These are phyloP conservation scores for Trichoderma oligosporum DNA, from an alignment of 2,329 filamentous ascomycete species.

Conservation along the genomic window DNA sequence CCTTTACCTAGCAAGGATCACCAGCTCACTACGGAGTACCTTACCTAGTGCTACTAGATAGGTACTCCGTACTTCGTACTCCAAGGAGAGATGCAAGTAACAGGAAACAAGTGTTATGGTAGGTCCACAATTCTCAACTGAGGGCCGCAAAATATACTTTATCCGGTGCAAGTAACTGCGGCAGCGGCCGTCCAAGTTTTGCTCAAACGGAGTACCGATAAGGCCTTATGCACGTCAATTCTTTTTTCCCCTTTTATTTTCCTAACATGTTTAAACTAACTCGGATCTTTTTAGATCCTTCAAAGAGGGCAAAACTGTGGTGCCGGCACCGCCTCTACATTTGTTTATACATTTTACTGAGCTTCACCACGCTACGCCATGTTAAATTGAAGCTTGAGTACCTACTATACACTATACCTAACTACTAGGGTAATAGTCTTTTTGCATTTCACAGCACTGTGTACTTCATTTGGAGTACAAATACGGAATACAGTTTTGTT, in stretches of 20 bases:
- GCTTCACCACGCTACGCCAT: background rate
- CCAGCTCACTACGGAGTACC: too few species aligned
- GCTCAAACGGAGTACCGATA: constrained; percentile 4
- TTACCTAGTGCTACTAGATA: too few species aligned
- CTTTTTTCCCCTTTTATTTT: background rate
- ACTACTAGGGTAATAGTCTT: too few species aligned
- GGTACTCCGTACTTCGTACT: too few species aligned
- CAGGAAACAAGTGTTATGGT: too few species aligned
- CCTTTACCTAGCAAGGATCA: constrained; percentile 2
- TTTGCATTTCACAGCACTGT: too few species aligned
- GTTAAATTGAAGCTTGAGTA: background rate
- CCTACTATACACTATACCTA: background rate
- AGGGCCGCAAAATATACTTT: background rate
- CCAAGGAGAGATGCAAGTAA: too few species aligned
- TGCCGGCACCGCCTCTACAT: constrained; percentile 1
- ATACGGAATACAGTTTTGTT: too few species aligned
- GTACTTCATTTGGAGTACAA: too few species aligned
- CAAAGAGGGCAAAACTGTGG: background rate
- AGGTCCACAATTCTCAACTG: background rate
- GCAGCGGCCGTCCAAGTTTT: background rate
- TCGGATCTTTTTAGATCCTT: constrained; percentile 1
- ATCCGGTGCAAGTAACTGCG: background rate
- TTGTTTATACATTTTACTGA: background rate
- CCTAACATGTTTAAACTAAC: constrained; percentile 2
- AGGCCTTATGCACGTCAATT: constrained; percentile 14